A percentile compares a stretch with the other conserved stretches of the same genome.
Conservation (phyloP, 148 eudicot genomes). For the Cornus florida region DNA sequence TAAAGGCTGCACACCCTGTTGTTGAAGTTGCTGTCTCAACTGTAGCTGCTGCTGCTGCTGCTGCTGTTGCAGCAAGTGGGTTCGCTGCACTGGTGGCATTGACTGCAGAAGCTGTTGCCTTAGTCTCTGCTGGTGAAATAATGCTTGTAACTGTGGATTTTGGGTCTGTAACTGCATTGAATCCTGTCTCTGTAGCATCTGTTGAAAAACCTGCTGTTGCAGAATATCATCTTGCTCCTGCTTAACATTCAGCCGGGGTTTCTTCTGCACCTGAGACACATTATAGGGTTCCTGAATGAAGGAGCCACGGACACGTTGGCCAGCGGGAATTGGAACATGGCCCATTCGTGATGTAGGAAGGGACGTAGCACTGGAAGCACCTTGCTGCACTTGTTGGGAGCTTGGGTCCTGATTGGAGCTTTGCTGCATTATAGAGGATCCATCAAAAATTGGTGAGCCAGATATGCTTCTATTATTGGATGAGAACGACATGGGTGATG, state of each 20-base stretch:
- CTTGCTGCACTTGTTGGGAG: conserved; percentile 58
- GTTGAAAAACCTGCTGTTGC: conserved; percentile 75
- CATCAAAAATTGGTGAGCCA: conserved; percentile 77
- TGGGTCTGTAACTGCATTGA: conserved; percentile 62
- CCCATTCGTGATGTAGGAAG: conserved; percentile 54
- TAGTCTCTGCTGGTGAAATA: conserved; percentile 78
- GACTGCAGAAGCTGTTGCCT: conserved; percentile 75
- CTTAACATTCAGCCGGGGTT: conserved; percentile 77
- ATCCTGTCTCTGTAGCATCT: conserved; percentile 74
- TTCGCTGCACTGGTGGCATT: conserved; percentile 66
- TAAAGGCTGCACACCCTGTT: conserved; percentile 65
- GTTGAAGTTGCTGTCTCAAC: conserved; percentile 69
- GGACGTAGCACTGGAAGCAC: conserved; percentile 61
- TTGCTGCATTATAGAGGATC: conserved; percentile 60
- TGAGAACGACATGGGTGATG: conserved; percentile 92
- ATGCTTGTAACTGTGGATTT: conserved; percentile 78
- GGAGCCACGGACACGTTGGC: conserved; percentile 48
- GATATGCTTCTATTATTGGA: conserved; percentile 87
- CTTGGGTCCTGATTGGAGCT: conserved; percentile 62
- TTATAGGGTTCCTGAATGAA: conserved; percentile 60
- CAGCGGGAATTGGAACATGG: conserved; percentile 53
- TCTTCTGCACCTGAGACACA: conserved; percentile 70
- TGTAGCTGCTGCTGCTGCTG: conserved; percentile 54
- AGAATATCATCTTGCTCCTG: conserved; percentile 84
- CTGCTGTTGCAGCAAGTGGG: conserved; percentile 56